Evolutionary conservation across 805 yeast species (phyloP), one percentile per base, ranked within the genome.

Genomic region (Nakazawaea anatomiae): DNA sequence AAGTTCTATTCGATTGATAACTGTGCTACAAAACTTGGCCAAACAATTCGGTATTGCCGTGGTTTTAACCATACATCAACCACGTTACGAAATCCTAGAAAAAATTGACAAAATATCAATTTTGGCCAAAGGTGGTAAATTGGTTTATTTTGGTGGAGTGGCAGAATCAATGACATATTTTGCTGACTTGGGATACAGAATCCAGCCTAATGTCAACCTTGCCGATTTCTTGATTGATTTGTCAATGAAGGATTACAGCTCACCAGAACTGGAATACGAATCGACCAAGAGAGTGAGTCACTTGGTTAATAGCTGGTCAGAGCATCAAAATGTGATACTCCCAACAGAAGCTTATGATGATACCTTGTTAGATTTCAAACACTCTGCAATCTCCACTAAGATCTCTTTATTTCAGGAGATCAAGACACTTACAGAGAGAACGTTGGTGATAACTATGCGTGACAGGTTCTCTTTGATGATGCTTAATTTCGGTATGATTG

Each of bases 1-100:
- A 50, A 79, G 88, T 4, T 87, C 92, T 0, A 75, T 73, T 53
- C 69, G 78, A 48, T 68, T 86, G 41, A 72, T 86, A 6, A 67
- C 75, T 40, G 79, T 84, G 0, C 70, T 87, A 46, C 75, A 76
- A 52, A 72, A 73, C 47, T 68, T 82, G 44, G 79, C 83, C 1
- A 60, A 60, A 35, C 62, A 65, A 7, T 75, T 71, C 41, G 89
- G 89, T 0, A 75, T 87, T 44, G 83, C 89, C 0, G 71, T 86
- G 25, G 73, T 86, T 2, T 67, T 85, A 57, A 80, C 87, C 41
- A 82, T 86, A 42, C 92, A 86, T 61, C 94, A 86, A 60, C 94
- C 94, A 0, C 67, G 92, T 32, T 76, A 80, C 0, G 91, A 86
- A 61, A 84, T 86, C 46, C 67, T 83, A 35, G 72, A 75, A 45